phyloP scores from a whole-genome alignment of 2,329 filamentous ascomycete genomes.

The Calonectria pseudoturangicola region DNA sequence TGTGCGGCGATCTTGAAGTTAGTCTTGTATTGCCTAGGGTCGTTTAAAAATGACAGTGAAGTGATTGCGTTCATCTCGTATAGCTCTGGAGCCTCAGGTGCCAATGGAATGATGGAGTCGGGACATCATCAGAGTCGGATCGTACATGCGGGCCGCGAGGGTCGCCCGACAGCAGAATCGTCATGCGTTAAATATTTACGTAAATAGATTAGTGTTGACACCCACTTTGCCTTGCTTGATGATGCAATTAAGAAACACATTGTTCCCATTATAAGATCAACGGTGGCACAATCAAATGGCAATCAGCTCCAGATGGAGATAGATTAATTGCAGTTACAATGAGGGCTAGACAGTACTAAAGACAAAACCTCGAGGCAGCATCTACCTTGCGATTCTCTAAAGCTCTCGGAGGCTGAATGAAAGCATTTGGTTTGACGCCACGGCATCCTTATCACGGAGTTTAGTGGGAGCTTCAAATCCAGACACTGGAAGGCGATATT shows the following conservation, averaged over 20 bases:
- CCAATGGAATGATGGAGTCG: too few species aligned
- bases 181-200: background rate
- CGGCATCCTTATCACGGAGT: conserved; percentile 2
- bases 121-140: background rate
- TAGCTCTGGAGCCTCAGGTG: background rate
- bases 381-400: background rate
- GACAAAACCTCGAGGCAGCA: background rate
- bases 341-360: too few species aligned
- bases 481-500: conserved; percentile 11
- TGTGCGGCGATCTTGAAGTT: conserved; percentile 34
- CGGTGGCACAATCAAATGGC: too few species aligned
- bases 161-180: background rate
- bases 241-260: background rate
- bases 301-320: too few species aligned
- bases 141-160: background rate
- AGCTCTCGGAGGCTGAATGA: background rate
- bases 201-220: background rate
- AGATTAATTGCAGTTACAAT: too few species aligned
- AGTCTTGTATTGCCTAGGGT: conserved; percentile 45
- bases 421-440: conserved; percentile 23
- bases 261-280: too few species aligned
- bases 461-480: background rate
- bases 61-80: conserved; percentile 15
- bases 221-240: too few species aligned
- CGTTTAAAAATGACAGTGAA: background rate